Evolutionary conservation across 805 yeast genomes (phyloP).

Genomic region (Metschnikowia gruessii): DNA sequence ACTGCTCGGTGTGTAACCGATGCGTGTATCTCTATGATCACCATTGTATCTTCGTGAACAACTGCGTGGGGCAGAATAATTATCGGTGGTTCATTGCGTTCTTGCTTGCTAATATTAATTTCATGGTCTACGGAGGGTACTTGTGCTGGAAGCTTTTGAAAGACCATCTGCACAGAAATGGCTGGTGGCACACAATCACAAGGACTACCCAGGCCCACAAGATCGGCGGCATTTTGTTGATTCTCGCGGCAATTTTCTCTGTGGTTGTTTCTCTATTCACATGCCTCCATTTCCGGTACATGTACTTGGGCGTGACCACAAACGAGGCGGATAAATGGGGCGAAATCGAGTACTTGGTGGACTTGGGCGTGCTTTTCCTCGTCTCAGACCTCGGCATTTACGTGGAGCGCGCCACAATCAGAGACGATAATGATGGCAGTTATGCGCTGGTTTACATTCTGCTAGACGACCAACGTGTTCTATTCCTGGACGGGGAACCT

Average conservation of each 20-base stretch:
- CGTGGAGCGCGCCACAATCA: slow-evolving; percentile 24
- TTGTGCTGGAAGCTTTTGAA: slow-evolving; percentile 29
- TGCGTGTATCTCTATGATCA: slow-evolving; percentile 54
- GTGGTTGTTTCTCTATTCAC: slow-evolving; percentile 43
- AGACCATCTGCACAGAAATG: slow-evolving; percentile 4
- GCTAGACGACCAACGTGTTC: slow-evolving; percentile 26
- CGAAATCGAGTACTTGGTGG: slow-evolving; percentile 42
- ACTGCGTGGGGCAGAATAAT: slow-evolving; percentile 70
- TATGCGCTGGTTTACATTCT: slow-evolving; percentile 28
- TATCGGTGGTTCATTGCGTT: slow-evolving; percentile 59
- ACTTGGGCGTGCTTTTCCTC: slow-evolving; percentile 15
- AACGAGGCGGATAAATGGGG: slow-evolving; percentile 75
- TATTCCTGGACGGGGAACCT: slow-evolving; percentile 18
- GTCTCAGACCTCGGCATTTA: slow-evolving; percentile 14
- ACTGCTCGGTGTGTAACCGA: slow-evolving; percentile 56
- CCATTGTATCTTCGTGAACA: slow-evolving; percentile 66
- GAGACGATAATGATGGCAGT: slow-evolving; percentile 6
- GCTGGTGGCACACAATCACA: slow-evolving; percentile 24
- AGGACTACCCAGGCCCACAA: slow-evolving; percentile 33
- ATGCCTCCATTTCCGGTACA: slow-evolving; percentile 36
- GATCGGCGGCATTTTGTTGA: slow-evolving; percentile 41
- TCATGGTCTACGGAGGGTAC: slow-evolving; percentile 42
- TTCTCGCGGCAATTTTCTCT: slow-evolving; percentile 45
- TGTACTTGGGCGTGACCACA: slow-evolving; percentile 69
- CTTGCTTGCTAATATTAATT: slow-evolving; percentile 40